Conservation (phyloP, 345 rosid genomes). For the Citrus unshiu region DNA sequence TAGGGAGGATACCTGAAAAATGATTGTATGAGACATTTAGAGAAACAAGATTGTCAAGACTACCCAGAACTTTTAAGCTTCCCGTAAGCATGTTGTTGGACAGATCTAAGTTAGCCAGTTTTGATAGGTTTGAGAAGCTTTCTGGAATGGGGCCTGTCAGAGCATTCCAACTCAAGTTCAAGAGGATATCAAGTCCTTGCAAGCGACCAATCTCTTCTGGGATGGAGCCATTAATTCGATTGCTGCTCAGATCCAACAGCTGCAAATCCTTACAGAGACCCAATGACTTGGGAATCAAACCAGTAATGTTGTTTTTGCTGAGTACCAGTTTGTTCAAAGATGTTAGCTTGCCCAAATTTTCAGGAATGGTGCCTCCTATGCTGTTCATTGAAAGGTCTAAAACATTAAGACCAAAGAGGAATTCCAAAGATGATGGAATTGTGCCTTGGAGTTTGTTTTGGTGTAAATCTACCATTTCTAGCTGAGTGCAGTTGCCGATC, state of each 20-base stretch:
- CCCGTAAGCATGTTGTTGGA: conserved; percentile 56
- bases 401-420: conserved; percentile 44
- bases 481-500: conserved; percentile 51
- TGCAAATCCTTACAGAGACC: conserved; percentile 59
- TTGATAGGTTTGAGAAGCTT: conserved; percentile 51
- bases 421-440: conserved; percentile 49
- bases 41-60: conserved; percentile 61
- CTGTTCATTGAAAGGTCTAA: conserved; percentile 54
- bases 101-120: conserved; percentile 60
- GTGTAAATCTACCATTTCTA: conserved; percentile 61
- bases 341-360: conserved; percentile 48
- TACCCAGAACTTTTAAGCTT: conserved; percentile 31
- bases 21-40: conserved; percentile 57
- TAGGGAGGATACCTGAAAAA: conserved; percentile 59
- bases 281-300: conserved; percentile 52
- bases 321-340: conserved; percentile 53
- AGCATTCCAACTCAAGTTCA: conserved; percentile 64
- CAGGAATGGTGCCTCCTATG: conserved; percentile 45
- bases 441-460: conserved; percentile 42
- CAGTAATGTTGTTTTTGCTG: conserved; percentile 47
- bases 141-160: conserved; percentile 55
- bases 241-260: conserved; percentile 58
- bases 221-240: conserved; percentile 44
- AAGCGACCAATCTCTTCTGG: conserved; percentile 54
- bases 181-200: conserved; percentile 55